A percentile compares a stretch with the other conserved stretches of the same genome.
Conservation (phyloP, 495 filamentous ascomycete genomes). For the Chaetomium fimeti region DNA sequence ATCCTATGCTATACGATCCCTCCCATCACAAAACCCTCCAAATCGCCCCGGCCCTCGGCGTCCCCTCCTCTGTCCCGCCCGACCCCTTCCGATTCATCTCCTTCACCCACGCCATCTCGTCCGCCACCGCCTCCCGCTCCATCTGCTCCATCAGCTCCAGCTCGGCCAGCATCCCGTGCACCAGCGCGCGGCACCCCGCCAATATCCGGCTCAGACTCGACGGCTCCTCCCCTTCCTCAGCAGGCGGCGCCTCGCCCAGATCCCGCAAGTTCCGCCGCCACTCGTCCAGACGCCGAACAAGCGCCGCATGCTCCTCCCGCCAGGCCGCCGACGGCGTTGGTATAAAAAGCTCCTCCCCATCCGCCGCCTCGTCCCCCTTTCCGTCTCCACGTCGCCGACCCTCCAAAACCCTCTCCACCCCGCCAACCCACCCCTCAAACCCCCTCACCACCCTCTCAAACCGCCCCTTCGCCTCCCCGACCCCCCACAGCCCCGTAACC, state of each 20-base stretch:
- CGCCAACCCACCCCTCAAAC: constrained; percentile 54
- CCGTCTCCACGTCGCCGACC: constrained; percentile 29
- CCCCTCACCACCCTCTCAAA: constrained; percentile 47
- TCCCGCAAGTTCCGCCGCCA: constrained; percentile 42
- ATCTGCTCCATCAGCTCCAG: constrained; percentile 49
- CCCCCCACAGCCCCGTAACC: constrained; percentile 49
- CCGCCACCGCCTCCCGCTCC: constrained; percentile 44
- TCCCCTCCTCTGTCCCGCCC: not conserved
- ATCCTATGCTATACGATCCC: too few species aligned
- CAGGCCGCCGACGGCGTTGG: constrained; percentile 43
- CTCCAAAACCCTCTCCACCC: constrained; percentile 42
- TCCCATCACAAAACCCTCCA: constrained; percentile 32
- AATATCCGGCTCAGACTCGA: constrained; percentile 44
- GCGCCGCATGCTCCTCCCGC: constrained; percentile 45
- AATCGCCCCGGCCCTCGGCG: constrained; percentile 34
- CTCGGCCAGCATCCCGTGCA: constrained; percentile 50
- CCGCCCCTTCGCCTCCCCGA: constrained; percentile 52
- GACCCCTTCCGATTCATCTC: constrained; percentile 40
- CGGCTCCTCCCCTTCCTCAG: constrained; percentile 5
- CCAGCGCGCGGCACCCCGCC: constrained; percentile 39
- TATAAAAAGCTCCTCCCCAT: constrained; percentile 40
- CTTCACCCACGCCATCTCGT: constrained; percentile 51
- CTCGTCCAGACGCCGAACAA: constrained; percentile 44
- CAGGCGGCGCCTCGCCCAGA: constrained; percentile 25
- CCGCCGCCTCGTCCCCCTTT: not conserved